Conservation (phyloP, 257 asterid genomes). For the Solanum etuberosum region DNA sequence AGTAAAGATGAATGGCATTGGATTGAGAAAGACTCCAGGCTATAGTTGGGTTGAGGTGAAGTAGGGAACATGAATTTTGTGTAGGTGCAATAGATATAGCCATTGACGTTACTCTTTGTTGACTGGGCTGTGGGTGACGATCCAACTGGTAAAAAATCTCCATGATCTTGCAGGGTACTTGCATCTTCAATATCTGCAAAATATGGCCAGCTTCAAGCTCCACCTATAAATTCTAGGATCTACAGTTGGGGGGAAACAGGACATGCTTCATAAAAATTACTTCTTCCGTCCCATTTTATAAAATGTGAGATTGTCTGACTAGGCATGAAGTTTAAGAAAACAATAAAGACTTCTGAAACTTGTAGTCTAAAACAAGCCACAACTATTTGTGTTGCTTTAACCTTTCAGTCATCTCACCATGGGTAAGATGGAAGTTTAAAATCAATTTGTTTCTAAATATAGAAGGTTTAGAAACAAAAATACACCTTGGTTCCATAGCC, state of each 20-base stretch:
- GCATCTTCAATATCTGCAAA: not conserved
- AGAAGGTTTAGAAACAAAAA: too few species aligned
- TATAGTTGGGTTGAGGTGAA: constrained; percentile 17
- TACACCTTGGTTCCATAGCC: too few species aligned
- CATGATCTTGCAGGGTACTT: not conserved
- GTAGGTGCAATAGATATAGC: not conserved
- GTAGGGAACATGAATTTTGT: not conserved
- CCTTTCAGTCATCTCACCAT: not conserved
- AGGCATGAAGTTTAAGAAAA: not conserved
- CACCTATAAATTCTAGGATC: not conserved
- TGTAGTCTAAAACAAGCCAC: not conserved
- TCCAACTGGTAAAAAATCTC: not conserved
- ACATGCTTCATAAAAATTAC: not conserved
- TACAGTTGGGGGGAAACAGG: not conserved
- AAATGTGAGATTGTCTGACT: not conserved
- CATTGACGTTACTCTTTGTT: not conserved
- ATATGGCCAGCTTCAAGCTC: not conserved
- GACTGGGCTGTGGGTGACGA: not conserved
- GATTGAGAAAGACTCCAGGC: constrained; percentile 15
- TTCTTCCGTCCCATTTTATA: not conserved
- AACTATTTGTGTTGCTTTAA: not conserved
- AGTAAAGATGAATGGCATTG: constrained; percentile 6
- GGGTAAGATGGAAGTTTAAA: not conserved
- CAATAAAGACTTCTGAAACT: not conserved
- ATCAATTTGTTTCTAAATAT: not conserved